Percentiles rank a stretch among this genome's conserved stretches.
phyloP scores from a whole-genome alignment of 1,284 basidiomycete genomes.

The Taiwanofungus camphoratus region DNA sequence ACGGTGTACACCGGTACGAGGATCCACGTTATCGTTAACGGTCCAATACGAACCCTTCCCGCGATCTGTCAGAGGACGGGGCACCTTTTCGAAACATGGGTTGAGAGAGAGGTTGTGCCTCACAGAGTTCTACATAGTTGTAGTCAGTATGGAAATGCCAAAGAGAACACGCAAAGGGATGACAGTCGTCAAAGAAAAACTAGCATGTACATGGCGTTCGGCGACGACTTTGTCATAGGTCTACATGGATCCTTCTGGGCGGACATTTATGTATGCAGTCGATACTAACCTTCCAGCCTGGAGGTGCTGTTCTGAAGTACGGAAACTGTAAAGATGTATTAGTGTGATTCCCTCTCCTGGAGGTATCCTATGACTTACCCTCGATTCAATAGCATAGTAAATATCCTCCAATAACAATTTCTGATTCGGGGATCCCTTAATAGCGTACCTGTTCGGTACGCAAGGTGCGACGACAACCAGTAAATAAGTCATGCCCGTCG shows the following conservation, averaged over 20 bases:
- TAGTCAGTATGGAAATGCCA: neutral
- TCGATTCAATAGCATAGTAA: constrained; percentile 81
- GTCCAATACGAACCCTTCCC: constrained; percentile 87
- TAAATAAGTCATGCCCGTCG: constrained; percentile 1
- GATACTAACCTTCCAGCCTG: constrained; percentile 75
- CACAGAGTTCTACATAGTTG: constrained; percentile 97
- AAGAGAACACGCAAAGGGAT: neutral
- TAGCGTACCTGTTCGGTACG: constrained; percentile 57
- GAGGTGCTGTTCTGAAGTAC: constrained; percentile 75
- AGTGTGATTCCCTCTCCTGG: neutral
- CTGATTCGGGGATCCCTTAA: constrained; percentile 81
- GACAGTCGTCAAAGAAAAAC: too few relatives aligned
- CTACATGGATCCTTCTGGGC: too few relatives aligned
- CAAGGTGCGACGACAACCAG: neutral
- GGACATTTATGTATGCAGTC: too few relatives aligned
- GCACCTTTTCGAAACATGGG: constrained; percentile 89
- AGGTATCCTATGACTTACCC: constrained; percentile 43
- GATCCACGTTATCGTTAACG: constrained; percentile 81
- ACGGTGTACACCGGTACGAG: constrained; percentile 78
- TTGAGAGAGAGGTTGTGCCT: constrained; percentile 92
- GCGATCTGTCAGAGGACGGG: constrained; percentile 81
- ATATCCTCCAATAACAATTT: constrained; percentile 80
- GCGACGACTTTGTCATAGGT: too few relatives aligned
- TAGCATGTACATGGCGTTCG: too few relatives aligned
- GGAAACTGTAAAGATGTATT: constrained; percentile 52